Base-by-base conservation (phyloP, 257 asterid genomes). In the Nicotiana undulata region DNA sequence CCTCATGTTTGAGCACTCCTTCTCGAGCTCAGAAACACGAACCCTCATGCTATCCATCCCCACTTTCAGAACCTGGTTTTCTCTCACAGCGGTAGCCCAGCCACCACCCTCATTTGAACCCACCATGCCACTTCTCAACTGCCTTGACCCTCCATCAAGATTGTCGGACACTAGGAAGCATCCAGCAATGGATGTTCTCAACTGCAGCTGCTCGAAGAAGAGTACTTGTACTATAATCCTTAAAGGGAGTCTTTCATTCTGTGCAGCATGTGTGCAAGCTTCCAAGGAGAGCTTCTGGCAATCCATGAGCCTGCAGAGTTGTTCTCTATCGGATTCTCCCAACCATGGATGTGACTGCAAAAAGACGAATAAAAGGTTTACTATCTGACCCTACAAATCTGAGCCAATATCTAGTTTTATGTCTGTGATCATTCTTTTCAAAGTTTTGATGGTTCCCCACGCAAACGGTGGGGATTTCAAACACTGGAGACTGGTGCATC, bases 201-300 rank as follows among this genome's bases (percentile, higher is more conserved):
- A 82, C 64, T 95, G 99, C 16, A 95, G 91, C 94, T 95, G 99
- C 89, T 95, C 98, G 66, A 95, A 95, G 94, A 95, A 95, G 84
- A 95, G 97, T 84, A 95, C 99, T 77, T 95, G 99, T 67, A 95
- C 97, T 58, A 95, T 88, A 64, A 92, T 80, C 87, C 99, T 90
- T 70, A 95, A 64, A 0, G 98, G 99, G 53, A 95, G 90, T 85
- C 99, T 85, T 82, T 95, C 99, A 64, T 95, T 95, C 83, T 95
- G 99, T 10, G 99, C 99, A 40, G 99, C 99, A 79, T 95, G 99
- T 0, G 99, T 95, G 89, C 98, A 95, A 10, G 99, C 99, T 86
- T 95, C 99, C 17, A 95, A 83, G 12, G 99, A 95, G 68, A 95
- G 98, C 70, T 95, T 95, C 91, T 95, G 99, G 89, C 99, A 95